A percentile compares a stretch with the other conserved stretches of the same genome.
Evolutionary conservation across 2,329 filamentous ascomycete genomes (phyloP).

Genomic region (Rhytidhysteron rufulum): DNA sequence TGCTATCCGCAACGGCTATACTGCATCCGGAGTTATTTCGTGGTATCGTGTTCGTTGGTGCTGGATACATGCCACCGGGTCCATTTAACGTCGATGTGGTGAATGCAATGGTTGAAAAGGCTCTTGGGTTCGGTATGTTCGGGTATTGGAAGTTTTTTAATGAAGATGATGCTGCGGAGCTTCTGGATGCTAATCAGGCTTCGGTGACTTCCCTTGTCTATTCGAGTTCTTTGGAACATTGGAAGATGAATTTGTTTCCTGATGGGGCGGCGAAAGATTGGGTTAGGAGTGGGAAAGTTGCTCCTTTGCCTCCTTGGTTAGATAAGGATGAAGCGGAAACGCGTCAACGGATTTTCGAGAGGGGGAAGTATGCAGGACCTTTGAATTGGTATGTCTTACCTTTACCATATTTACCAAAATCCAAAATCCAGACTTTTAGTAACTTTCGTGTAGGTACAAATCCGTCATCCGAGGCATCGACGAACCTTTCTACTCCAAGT

Average conservation of each 20-base stretch:
- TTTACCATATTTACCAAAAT: too few species aligned
- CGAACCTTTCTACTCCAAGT: neutral
- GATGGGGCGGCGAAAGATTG: neutral
- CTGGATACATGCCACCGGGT: neutral
- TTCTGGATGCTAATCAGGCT: neutral
- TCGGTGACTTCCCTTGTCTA: neutral
- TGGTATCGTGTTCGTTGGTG: neutral
- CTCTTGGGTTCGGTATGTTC: constrained; percentile 4
- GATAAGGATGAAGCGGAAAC: neutral
- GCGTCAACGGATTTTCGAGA: neutral
- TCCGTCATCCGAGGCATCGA: neutral
- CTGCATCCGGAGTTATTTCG: neutral
- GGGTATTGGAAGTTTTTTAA: constrained; percentile 8
- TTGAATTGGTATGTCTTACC: neutral
- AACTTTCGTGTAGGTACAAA: too few species aligned
- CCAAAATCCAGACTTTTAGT: too few species aligned
- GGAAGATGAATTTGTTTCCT: neutral
- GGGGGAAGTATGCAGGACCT: neutral
- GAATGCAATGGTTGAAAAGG: neutral
- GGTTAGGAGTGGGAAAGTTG: neutral
- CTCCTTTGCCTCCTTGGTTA: neutral
- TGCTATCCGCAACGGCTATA: too few species aligned
- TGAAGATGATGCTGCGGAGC: constrained; percentile 4
- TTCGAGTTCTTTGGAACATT: neutral
- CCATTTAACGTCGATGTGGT: neutral